A percentile compares a stretch with the other conserved stretches of the same genome.
phyloP scores from a whole-genome alignment of 192 early-diverging fungal species.

The Coemansia sp. region DNA sequence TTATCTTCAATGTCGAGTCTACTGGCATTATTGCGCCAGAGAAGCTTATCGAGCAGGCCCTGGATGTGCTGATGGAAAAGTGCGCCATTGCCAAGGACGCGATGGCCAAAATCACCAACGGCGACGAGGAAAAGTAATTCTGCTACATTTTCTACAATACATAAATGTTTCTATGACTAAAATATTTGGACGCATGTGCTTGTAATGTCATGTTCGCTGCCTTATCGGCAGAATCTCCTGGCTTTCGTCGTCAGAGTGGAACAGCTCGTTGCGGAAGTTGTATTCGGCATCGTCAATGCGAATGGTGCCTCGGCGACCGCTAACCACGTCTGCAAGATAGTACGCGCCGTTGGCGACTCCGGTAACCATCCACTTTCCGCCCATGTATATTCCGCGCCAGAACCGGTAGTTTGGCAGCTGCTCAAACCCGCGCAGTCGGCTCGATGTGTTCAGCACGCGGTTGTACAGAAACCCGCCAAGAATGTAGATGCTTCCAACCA shows the following conservation, averaged over 20 bases:
- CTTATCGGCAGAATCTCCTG: conserved; percentile 23
- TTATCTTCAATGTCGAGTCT: conserved; percentile 95
- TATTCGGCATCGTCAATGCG: conserved; percentile 42
- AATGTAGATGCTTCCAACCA: conserved; percentile 51
- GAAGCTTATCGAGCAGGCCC: conserved; percentile 71
- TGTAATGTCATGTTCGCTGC: neutral
- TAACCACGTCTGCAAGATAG: conserved; percentile 8
- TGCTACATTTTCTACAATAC: too few species aligned
- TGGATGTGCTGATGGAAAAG: conserved; percentile 81
- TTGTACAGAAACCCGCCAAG: conserved; percentile 58
- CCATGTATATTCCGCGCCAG: conserved; percentile 48
- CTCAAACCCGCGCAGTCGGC: conserved; percentile 50
- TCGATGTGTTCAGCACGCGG: conserved; percentile 52
- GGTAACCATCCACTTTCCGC: conserved; percentile 14
- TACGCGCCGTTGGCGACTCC: conserved; percentile 6
- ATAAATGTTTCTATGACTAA: too few species aligned
- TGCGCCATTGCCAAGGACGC: conserved; percentile 68
- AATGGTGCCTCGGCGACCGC: conserved; percentile 30
- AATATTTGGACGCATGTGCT: neutral
- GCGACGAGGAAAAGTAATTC: conserved; percentile 3
- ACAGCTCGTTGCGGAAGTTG: conserved; percentile 39
- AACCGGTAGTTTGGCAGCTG: conserved; percentile 57
- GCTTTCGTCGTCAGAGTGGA: conserved; percentile 27
- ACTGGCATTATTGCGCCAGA: conserved; percentile 79
- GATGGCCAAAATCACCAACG: conserved; percentile 35